Conservation (phyloP, 2,329 filamentous ascomycete genomes). For the Ceratocystis eucalypticola region DNA sequence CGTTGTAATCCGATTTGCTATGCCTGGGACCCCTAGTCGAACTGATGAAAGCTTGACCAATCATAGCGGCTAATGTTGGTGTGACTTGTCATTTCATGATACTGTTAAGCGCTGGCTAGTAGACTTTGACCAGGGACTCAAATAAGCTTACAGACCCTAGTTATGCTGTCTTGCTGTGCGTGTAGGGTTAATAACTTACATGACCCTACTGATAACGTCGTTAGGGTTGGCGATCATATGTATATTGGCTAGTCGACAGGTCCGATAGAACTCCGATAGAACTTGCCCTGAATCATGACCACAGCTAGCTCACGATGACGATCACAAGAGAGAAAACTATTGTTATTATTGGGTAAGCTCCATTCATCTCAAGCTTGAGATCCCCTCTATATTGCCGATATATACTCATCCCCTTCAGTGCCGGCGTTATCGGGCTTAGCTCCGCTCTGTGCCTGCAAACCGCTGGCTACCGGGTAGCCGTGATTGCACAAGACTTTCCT, state of each 20-base stretch:
- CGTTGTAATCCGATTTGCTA: not conserved
- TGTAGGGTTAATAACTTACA: not conserved
- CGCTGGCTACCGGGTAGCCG: conserved; percentile 29
- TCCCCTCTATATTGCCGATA: not conserved
- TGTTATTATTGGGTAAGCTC: not conserved
- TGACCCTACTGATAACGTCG: not conserved
- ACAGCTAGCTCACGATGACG: not conserved
- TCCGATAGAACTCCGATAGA: not conserved
- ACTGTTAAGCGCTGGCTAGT: not conserved
- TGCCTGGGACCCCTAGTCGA: not conserved
- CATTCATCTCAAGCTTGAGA: not conserved
- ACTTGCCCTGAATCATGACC: not conserved
- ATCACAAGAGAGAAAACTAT: not conserved
- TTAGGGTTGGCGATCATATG: not conserved
- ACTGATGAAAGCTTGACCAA: not conserved
- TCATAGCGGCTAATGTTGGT: not conserved
- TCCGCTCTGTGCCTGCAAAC: conserved; percentile 35
- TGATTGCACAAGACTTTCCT: conserved; percentile 36
- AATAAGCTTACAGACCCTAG: not conserved
- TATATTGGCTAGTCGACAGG: not conserved
- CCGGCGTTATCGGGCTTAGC: conserved; percentile 40
- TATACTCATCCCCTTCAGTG: conserved; percentile 26
- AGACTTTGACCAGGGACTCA: not conserved
- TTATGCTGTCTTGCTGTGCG: not conserved
- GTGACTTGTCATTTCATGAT: not conserved